Base-by-base conservation (phyloP, 1,284 basidiomycete genomes). In the Wolfiporia cocos region DNA sequence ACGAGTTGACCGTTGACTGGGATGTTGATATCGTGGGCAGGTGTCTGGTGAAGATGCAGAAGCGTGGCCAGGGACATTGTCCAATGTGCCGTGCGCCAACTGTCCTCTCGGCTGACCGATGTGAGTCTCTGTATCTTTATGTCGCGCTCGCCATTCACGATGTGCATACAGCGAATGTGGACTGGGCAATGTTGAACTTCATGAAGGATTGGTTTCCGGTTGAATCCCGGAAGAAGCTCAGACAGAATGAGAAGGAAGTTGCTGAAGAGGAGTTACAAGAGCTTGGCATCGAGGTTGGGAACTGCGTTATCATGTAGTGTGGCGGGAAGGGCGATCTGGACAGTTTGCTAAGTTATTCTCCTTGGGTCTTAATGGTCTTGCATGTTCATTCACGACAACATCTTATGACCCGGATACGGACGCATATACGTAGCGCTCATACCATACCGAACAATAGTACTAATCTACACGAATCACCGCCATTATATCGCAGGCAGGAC, bases 11-110 rank as follows among this genome's bases (percentile, higher is more conserved):
- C 6, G 11, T 23, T 15, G 17, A 20, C 41, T 5, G 11, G 34
- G 20, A 39, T 21, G 18, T 28, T 43, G 21, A 32, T 18, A 5
- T 11, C 35, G 14, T 12, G 7, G 21, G 12, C 18, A 76, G 81
- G 38, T 96, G 93, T 61, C 69, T 98, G 14, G 91, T 92, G 37
- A 96, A 97, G 68, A 86, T 98, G 79, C 94, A 98, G 66, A 89
- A 87, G 56, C 71, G 85, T 12, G 79, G 82, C 0, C 81, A 86
- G 53, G 76, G 70, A 10, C 71, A 86, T 49, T 98, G 94, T 61
- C 94, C 94, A 1, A 76, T 96, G 59, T 98, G 94, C 61, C 74
- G 92, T 20, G 72, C 82, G 1, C 75, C 78, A 2, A 84, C 81
- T 9, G 89, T 95, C 7, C 58, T 92, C 23, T 65, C 70, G 15